A percentile compares a stretch with the other conserved stretches of the same genome.
phyloP scores from a whole-genome alignment of 2,329 filamentous ascomycete species.

The Fusarium nematophilum region DNA sequence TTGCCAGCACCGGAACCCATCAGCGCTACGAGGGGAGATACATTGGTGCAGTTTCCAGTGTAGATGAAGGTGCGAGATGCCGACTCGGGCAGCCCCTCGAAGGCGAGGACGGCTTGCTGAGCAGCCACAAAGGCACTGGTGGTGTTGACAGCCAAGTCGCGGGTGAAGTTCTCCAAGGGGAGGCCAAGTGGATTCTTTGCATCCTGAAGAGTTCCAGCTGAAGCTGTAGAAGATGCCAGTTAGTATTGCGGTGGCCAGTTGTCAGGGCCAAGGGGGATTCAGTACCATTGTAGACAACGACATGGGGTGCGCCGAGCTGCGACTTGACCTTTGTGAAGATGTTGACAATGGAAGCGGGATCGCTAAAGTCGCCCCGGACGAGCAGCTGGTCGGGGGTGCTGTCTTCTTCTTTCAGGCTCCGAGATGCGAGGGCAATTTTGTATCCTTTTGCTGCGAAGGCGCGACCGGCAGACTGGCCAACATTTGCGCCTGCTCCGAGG shows the following conservation, averaged over 20 bases:
- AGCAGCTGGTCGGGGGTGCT: slow-evolving; percentile 42
- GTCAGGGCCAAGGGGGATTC: no score
- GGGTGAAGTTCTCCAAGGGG: slow-evolving; percentile 6
- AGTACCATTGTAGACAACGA: slow-evolving; percentile 40
- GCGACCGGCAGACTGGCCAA: slow-evolving; percentile 31
- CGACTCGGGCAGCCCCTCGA: slow-evolving; percentile 46
- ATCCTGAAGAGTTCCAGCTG: slow-evolving; percentile 24
- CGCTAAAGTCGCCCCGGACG: slow-evolving; percentile 51
- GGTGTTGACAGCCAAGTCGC: slow-evolving; percentile 25
- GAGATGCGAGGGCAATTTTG: slow-evolving; percentile 34
- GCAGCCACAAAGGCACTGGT: slow-evolving; percentile 49
- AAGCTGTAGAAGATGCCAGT: slow-evolving; percentile 13
- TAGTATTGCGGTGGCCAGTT: no score
- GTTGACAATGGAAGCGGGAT: slow-evolving; percentile 38
- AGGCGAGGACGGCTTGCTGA: slow-evolving; percentile 48
- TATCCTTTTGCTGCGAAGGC: slow-evolving; percentile 40
- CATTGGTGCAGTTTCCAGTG: slow-evolving; percentile 56
- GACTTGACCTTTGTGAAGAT: slow-evolving; percentile 27
- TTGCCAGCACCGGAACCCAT: slow-evolving; percentile 54
- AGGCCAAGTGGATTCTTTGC: slow-evolving; percentile 13
- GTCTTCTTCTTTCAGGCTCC: slow-evolving; percentile 32
- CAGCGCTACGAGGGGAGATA: slow-evolving; percentile 38
- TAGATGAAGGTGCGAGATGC: slow-evolving; percentile 56
- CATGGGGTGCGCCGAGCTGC: slow-evolving; percentile 23
- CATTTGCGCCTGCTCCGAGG: slow-evolving; percentile 38